Evolutionary conservation across 768 basidiomycete genomes (phyloP).

Genomic region (Agrocybe praecox): DNA sequence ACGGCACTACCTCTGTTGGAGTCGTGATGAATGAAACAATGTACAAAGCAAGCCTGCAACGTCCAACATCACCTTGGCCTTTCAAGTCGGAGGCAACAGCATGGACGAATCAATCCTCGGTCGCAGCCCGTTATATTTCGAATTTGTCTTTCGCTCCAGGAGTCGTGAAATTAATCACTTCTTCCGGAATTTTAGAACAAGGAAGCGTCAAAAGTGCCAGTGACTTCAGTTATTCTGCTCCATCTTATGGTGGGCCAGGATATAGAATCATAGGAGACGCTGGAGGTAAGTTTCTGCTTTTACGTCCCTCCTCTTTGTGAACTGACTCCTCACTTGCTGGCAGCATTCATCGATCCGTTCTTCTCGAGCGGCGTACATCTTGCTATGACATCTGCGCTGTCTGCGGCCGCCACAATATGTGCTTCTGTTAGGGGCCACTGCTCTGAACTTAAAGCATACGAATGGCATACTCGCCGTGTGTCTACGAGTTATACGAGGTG

Average conservation of each 20-base stretch:
- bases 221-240: constrained; percentile 69
- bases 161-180: constrained; percentile 41
- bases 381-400: constrained; percentile 62
- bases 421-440: constrained; percentile 55
- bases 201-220: constrained; percentile 54
- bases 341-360: constrained; percentile 68
- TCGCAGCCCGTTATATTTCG: constrained; percentile 42
- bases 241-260: constrained; percentile 51
- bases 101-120: constrained; percentile 25
- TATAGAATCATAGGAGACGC: constrained; percentile 72
- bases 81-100: constrained; percentile 27
- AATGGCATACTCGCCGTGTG: constrained; percentile 59
- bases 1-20: constrained; percentile 63
- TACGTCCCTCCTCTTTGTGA: not conserved
- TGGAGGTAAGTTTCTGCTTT: constrained; percentile 42
- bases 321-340: constrained; percentile 1
- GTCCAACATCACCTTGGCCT: constrained; percentile 26
- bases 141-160: constrained; percentile 52
- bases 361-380: constrained; percentile 69
- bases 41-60: constrained; percentile 42
- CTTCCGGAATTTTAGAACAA: constrained; percentile 35
- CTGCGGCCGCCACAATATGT: constrained; percentile 58
- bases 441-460: constrained; percentile 45
- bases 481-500: constrained; percentile 62
- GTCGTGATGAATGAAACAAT: constrained; percentile 60